Evolutionary conservation across 805 yeast species (phyloP).

Genomic region (Zygotorulaspora chibaensis): DNA sequence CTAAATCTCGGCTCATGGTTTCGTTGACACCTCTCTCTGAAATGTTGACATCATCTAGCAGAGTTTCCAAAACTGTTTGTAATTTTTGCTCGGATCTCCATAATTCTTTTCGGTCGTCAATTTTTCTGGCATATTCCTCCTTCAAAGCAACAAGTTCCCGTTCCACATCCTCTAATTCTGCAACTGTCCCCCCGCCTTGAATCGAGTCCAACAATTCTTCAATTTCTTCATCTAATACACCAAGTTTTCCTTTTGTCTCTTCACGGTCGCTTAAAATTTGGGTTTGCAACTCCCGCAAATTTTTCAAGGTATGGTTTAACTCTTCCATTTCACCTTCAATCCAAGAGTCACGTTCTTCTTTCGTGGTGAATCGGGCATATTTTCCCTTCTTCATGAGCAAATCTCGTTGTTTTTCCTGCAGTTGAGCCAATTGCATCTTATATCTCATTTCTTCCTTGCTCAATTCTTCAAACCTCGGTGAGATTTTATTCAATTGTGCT

Average conservation of each 20-base stretch:
- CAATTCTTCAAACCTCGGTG: slow-evolving; percentile 42
- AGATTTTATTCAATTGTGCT: slow-evolving; percentile 33
- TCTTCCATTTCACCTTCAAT: slow-evolving; percentile 47
- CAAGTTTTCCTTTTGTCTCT: slow-evolving; percentile 19
- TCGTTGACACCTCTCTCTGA: slow-evolving; percentile 61
- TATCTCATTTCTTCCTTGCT: slow-evolving; percentile 39
- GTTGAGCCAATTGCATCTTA: slow-evolving; percentile 39
- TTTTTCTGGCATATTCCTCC: slow-evolving; percentile 40
- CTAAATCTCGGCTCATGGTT: slow-evolving; percentile 70
- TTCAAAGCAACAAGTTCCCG: slow-evolving; percentile 35
- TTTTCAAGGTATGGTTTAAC: slow-evolving; percentile 29
- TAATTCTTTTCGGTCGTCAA: slow-evolving; percentile 63
- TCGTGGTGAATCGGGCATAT: slow-evolving; percentile 51
- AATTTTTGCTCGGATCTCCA: slow-evolving; percentile 78
- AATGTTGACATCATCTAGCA: slow-evolving; percentile 48
- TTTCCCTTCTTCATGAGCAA: slow-evolving; percentile 71
- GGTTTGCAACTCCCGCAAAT: slow-evolving; percentile 25
- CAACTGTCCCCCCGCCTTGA: slow-evolving; percentile 33
- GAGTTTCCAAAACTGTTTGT: slow-evolving; percentile 51
- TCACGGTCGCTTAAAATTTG: slow-evolving; percentile 15
- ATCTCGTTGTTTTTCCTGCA: slow-evolving; percentile 51
- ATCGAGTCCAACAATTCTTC: slow-evolving; percentile 37
- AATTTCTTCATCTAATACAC: slow-evolving; percentile 30
- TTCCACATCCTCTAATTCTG: slow-evolving; percentile 35
- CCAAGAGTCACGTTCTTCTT: slow-evolving; percentile 65